Evolutionary conservation across 1,284 basidiomycete genomes (phyloP), one percentile per base, ranked within the genome.

Genomic region (Cystobasidium pallidum): DNA sequence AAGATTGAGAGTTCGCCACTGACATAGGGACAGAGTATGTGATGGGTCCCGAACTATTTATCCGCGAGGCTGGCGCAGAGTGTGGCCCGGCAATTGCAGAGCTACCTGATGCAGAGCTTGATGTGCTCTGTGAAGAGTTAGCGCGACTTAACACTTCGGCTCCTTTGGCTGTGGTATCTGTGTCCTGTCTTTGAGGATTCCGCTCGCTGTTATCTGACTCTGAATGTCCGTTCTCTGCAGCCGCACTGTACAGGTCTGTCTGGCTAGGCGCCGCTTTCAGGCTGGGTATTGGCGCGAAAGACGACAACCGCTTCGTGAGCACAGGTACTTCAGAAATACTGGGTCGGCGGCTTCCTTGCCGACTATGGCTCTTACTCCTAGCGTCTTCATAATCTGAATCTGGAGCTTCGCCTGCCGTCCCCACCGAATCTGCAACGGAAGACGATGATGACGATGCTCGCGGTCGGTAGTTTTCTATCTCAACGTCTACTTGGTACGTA

Each of bases 301-400:
- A 62, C 3, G 68, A 71, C 8, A 71, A 51, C 19, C 68, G 49
- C 28, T 66, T 71, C 10, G 39, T 71, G 15, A 71, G 36, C 6
- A 41, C 41, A 34, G 59, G 47, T 1, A 21, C 47, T 21, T 45
- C 68, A 13, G 41, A 49, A 3, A 52, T 8, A 51, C 68, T 71
- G 21, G 68, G 61, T 24, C 52, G 45, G 8, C 68, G 59, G 19
- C 68, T 71, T 13, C 45, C 45, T 57, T 49, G 58, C 24, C 68
- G 2, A 32, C 49, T 54, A 17, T 55, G 59, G 26, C 39, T 47
- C 28, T 64, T 54, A 47, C 54, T 54, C 4, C 68, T 17, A 15
- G 49, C 43, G 15, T 71, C 59, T 47, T 71, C 68, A 43, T 71
- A 71, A 24, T 71, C 68, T 26, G 59, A 63, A 51, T 71, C 68